A percentile compares a stretch with the other conserved stretches of the same genome.
These are phyloP conservation scores for Grosmannia clavigera DNA, from an alignment of 2,329 filamentous ascomycete genomes.

Conservation along the genomic window DNA sequence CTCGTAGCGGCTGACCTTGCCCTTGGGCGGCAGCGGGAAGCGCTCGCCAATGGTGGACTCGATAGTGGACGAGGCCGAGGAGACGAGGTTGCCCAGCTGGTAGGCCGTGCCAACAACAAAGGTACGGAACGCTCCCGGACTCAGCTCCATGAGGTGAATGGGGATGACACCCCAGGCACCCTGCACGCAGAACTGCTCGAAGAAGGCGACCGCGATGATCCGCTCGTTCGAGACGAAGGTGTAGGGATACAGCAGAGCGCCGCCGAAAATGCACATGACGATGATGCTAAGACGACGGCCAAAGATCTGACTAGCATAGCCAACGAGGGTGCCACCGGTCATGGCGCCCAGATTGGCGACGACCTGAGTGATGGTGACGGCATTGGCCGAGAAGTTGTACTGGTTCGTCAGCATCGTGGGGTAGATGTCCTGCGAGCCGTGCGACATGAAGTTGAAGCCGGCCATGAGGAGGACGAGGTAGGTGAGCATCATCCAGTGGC, in stretches of 20 bases:
- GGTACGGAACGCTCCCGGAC: slow-evolving; percentile 58
- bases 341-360: slow-evolving; percentile 70
- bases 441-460: slow-evolving; percentile 65
- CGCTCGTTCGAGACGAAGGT: slow-evolving; percentile 50
- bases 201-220: slow-evolving; percentile 53
- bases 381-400: slow-evolving; percentile 12
- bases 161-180: slow-evolving; percentile 68
- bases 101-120: slow-evolving; percentile 65
- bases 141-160: slow-evolving; percentile 67
- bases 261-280: slow-evolving; percentile 45
- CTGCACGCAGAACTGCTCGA: slow-evolving; percentile 61
- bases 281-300: slow-evolving; percentile 61
- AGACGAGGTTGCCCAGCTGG: slow-evolving; percentile 66
- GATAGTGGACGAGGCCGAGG: slow-evolving; percentile 59
- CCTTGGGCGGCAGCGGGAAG: slow-evolving; percentile 53
- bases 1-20: slow-evolving; percentile 41
- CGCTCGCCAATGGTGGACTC: slow-evolving; percentile 62
- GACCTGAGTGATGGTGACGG: slow-evolving; percentile 40
- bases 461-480: slow-evolving; percentile 82
- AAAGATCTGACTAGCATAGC: slow-evolving; percentile 63
- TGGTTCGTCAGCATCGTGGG: slow-evolving; percentile 52
- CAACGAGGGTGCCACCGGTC: slow-evolving; percentile 59
- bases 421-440: slow-evolving; percentile 71
- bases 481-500: slow-evolving; percentile 66
- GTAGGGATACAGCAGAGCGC: slow-evolving; percentile 54